A percentile compares a stretch with the other conserved stretches of the same genome.
phyloP scores from a whole-genome alignment of 139 green algal genomes.

The Asterochloris sp. region DNA sequence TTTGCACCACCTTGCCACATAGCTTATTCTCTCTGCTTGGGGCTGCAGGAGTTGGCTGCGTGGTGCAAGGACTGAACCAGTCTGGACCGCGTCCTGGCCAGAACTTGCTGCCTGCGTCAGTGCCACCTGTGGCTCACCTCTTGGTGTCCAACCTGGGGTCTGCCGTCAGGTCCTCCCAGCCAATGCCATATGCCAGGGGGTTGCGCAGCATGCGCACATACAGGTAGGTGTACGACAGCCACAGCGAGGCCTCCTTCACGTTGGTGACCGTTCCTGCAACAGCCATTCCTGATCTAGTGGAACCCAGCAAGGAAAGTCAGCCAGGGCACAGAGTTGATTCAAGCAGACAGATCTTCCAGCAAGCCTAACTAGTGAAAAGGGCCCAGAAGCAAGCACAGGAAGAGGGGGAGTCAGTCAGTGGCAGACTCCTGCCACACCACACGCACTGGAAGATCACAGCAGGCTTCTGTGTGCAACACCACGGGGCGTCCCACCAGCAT shows the following conservation, averaged over 20 bases:
- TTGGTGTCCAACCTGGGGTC: conserved; percentile 68
- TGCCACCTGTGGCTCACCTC: conserved; percentile 19
- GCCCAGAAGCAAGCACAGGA: no score
- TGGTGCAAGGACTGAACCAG: no score
- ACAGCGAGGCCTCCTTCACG: conserved; percentile 80
- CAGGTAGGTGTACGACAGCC: conserved; percentile 97
- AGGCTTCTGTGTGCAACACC: no score
- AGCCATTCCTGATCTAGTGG: background rate
- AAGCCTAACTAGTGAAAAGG: background rate
- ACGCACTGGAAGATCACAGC: no score
- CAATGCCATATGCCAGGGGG: conserved; percentile 90
- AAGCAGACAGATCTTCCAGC: background rate
- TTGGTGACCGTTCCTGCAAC: conserved; percentile 82
- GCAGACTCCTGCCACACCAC: no score
- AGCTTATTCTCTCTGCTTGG: no score
- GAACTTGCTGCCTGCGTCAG: no score
- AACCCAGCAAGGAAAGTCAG: background rate
- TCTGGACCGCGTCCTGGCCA: no score
- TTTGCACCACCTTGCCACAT: no score
- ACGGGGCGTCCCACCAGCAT: no score
- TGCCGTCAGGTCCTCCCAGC: conserved; percentile 75
- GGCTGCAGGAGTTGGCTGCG: no score
- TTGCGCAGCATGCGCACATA: conserved; percentile 88
- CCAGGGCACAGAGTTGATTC: background rate
- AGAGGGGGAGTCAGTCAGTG: no score